Conservation (phyloP, 2,329 filamentous ascomycete genomes). For the Tolypocladium amazonense region DNA sequence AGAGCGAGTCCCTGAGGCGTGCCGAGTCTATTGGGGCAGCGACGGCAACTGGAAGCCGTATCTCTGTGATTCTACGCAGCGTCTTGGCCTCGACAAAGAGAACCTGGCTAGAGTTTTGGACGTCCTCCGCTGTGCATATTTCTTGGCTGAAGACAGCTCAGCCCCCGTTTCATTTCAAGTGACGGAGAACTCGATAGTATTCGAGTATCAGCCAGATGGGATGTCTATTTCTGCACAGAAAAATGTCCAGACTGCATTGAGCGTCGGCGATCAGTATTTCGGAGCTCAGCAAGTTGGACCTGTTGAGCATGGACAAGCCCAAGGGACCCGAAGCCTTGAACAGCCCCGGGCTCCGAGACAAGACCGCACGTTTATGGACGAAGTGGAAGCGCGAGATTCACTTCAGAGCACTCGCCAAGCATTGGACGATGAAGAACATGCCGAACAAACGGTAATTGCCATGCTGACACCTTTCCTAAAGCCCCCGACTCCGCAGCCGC, state of each 20-base stretch:
- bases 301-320: neutral
- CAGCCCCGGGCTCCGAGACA: neutral
- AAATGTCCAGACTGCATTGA: neutral
- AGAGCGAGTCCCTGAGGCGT: constrained; percentile 25
- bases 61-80: constrained; percentile 18
- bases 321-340: neutral
- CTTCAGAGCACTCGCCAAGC: neutral
- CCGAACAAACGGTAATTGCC: constrained; percentile 30
- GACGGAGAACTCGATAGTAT: constrained; percentile 17
- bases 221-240: neutral
- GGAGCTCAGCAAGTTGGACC: neutral
- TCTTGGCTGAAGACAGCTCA: constrained; percentile 28
- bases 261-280: neutral
- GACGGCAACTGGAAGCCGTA: constrained; percentile 28
- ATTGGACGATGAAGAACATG: constrained; percentile 13
- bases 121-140: constrained; percentile 36
- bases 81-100: constrained; percentile 22
- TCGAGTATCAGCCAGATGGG: constrained; percentile 17
- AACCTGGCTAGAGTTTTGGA: constrained; percentile 37
- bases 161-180: constrained; percentile 26
- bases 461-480: constrained; percentile 39
- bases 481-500: constrained; percentile 30
- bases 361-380: neutral
- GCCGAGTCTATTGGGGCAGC: constrained; percentile 25
- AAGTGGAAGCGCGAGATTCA: neutral